Conservation (phyloP, 129 eudicot species). For the Gnaphalium uliginosum region DNA sequence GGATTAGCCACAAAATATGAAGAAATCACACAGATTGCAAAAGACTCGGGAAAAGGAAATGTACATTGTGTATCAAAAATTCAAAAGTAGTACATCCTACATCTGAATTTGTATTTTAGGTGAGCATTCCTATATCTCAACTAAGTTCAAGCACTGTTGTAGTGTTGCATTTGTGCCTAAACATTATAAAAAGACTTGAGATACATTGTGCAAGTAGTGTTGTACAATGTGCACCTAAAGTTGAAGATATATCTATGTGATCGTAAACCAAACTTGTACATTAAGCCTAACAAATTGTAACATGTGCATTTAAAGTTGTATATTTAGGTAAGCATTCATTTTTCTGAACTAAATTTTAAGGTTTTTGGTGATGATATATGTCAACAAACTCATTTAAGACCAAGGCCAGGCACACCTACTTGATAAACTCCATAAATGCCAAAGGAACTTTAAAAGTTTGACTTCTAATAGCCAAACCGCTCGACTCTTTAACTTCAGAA, state of each 20-base stretch:
- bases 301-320: conserved; percentile 32
- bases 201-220: conserved; percentile 10
- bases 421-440: conserved; percentile 45
- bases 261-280: conserved; percentile 9
- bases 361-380: conserved; percentile 46
- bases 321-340: conserved; percentile 40
- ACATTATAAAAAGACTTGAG: conserved; percentile 1
- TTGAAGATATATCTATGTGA: conserved; percentile 1
- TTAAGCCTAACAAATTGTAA: conserved; percentile 7
- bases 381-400: conserved; percentile 79
- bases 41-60: not conserved
- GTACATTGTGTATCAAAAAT: conserved; percentile 14
- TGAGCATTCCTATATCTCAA: not conserved
- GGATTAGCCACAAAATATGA: not conserved
- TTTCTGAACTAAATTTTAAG: conserved; percentile 43
- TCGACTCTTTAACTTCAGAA: conserved; percentile 16
- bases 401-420: conserved; percentile 54
- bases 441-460: conserved; percentile 30
- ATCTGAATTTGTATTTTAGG: conserved; percentile 1
- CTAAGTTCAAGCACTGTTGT: not conserved
- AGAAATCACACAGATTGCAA: not conserved
- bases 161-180: not conserved
- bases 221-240: conserved; percentile 19
- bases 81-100: conserved; percentile 7
- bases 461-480: conserved; percentile 28